Percentiles rank a stretch among this genome's conserved stretches.
These are phyloP conservation scores for Suillus tomentosus DNA, from an alignment of 768 basidiomycete genomes.

Conservation along the genomic window DNA sequence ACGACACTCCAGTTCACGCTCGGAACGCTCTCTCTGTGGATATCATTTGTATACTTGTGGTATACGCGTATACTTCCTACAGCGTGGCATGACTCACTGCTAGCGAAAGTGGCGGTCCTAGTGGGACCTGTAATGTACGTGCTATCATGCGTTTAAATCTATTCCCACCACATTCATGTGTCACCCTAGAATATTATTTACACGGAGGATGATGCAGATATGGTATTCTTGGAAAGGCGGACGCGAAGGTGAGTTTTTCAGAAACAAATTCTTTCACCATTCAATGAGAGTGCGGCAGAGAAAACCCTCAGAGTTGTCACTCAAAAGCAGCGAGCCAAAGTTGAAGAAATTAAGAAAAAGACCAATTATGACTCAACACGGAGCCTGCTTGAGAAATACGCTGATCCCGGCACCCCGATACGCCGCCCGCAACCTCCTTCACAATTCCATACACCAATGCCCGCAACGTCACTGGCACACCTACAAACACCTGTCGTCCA, in stretches of 20 bases:
- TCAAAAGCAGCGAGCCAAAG: constrained; percentile 78
- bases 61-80: constrained; percentile 60
- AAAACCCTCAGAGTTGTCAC: constrained; percentile 72
- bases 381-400: constrained; percentile 88
- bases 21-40: constrained; percentile 77
- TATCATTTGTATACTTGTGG: constrained; percentile 72
- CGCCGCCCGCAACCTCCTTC: constrained; percentile 41
- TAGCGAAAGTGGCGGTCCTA: constrained; percentile 53
- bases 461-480: constrained; percentile 22
- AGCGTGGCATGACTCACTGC: constrained; percentile 25
- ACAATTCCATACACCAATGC: constrained; percentile 35
- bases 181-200: constrained; percentile 63
- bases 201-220: constrained; percentile 76
- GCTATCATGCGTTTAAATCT: background rate
- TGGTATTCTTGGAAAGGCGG: constrained; percentile 83
- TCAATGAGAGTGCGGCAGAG: constrained; percentile 48
- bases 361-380: constrained; percentile 95
- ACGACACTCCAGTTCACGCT: constrained; percentile 76
- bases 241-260: constrained; percentile 60
- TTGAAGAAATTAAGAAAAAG: constrained; percentile 97
- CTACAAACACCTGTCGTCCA: constrained; percentile 27
- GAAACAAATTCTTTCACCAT: constrained; percentile 2
- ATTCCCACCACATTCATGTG: constrained; percentile 1
- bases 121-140: constrained; percentile 81
- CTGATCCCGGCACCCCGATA: constrained; percentile 54